A percentile compares a stretch with the other conserved stretches of the same genome.
Conservation (phyloP, 2,329 filamentous ascomycete genomes). For the Aspergillus uvarum region DNA sequence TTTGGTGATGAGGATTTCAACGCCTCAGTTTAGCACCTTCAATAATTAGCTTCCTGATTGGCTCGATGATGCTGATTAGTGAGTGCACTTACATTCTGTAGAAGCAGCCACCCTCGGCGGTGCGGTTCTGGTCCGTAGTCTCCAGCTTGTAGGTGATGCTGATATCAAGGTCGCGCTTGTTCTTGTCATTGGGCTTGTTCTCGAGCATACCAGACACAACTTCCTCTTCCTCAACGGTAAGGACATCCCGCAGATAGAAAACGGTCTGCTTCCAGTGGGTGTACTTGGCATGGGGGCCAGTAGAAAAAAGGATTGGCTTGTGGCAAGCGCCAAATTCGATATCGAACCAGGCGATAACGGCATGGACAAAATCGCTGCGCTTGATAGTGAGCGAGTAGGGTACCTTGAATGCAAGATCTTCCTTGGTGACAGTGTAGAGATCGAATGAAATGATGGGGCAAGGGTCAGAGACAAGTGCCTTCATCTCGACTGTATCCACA, state of each 20-base stretch:
- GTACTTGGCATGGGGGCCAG: conserved; percentile 96
- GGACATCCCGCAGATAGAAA: conserved; percentile 90
- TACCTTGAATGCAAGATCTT: conserved; percentile 79
- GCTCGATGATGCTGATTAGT: background rate
- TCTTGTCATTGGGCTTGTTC: conserved; percentile 89
- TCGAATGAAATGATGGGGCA: conserved; percentile 82
- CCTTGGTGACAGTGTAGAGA: conserved; percentile 82
- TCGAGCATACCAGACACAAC: conserved; percentile 69
- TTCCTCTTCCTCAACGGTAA: conserved; percentile 89
- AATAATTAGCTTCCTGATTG: conserved; percentile 25
- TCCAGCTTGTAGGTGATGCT: conserved; percentile 78
- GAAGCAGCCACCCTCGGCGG: conserved; percentile 66
- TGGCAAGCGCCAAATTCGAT: conserved; percentile 98
- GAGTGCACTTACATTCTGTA: conserved; percentile 65
- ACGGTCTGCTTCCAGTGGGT: conserved; percentile 99
- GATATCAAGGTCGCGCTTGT: conserved; percentile 93
- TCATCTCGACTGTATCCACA: conserved; percentile 96
- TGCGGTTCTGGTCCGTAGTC: conserved; percentile 69
- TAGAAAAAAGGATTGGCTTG: conserved; percentile 96
- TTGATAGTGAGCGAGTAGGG: conserved; percentile 75
- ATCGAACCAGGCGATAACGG: conserved; percentile 97
- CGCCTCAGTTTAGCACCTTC: conserved; percentile 31
- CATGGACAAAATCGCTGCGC: conserved; percentile 93
- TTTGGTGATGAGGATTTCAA: background rate
- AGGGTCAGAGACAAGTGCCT: conserved; percentile 94